Evolutionary conservation across 306 rosid genomes (phyloP), one percentile per base, ranked within the genome.

Genomic region (Potentilla sterilis): DNA sequence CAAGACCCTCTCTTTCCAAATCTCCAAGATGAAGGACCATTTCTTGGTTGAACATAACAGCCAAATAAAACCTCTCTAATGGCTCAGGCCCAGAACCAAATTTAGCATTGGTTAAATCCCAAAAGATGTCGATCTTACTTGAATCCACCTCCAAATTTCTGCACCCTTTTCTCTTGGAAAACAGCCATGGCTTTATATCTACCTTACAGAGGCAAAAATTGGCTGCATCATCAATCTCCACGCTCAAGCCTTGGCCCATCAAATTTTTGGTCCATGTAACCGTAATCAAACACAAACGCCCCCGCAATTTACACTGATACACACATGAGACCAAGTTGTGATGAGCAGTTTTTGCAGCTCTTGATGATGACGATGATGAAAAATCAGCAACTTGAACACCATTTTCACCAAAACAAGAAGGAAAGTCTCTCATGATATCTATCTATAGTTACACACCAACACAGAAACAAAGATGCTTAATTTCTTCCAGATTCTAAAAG

Each of bases 331-430:
- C 98, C 67, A 81, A 76, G 82, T 89, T 93, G 66, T 89, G 97
- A 18, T 89, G 96, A 24, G 97, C 86, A 68, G 82, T 67, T 87
- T 85, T 91, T 57, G 86, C 62, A 22, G 84, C 58, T 24, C 82
- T 85, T 49, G 93, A 87, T 0, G 85, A 81, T 21, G 93, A 89
- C 12, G 93, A 87, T 0, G 85, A 81, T 11, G 93, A 89, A 18
- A 93, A 88, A 81, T 93, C 93, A 14, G 89, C 91, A 67, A 93
- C 85, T 78, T 93, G 98, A 40, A 93, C 87, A 37, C 96, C 97
- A 76, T 84, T 93, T 81, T 93, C 98, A 28, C 98, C 98, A 74
- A 93, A 89, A 80, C 97, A 93, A 80, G 98, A 91, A 78, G 98
- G 97, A 75, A 91, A 93, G 22, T 93, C 98, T 87, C 83, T 89